Evolutionary conservation across 2,329 filamentous ascomycete species (phyloP), one percentile per base, ranked within the genome.

Genomic region (Botrytis galanthina): DNA sequence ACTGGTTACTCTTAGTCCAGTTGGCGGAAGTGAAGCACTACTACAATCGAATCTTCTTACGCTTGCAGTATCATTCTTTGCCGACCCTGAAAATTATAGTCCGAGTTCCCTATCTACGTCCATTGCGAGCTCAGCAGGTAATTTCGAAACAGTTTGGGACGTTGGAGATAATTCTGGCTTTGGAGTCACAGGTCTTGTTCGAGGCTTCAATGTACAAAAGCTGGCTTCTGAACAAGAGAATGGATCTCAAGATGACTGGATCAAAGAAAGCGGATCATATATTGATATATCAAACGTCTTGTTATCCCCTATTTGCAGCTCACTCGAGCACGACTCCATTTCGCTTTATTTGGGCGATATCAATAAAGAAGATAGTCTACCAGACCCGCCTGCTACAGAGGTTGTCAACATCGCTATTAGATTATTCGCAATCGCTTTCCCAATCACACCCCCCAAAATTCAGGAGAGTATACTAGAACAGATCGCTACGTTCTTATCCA

Each of bases 401-500:
- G 95, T 97, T 39, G 93, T 98, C 75, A 97, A 99, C 80, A 90
- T 95, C 79, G 95, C 96, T 0, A 97, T 99, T 73, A 92, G 96
- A 75, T 85, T 98, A 0, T 99, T 99, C 81, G 94, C 95, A 2
- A 93, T 97, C 71, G 93, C 94, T 57, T 91, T 99, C 73, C 95
- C 96, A 4, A 85, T 98, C 16, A 97, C 97, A 63, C 92, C 93
- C 0, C 87, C 93, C 6, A 97, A 95, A 80, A 93, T 99, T 4
- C 96, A 99, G 80, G 96, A 99, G 82, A 98, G 95, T 80, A 93
- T 97, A 66, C 85, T 99, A 16, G 96, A 99, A 82, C 96, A 99
- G 80, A 91, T 98, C 66, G 92, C 93, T 26, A 96, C 93, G 0
- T 97, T 97, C 79, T 86, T 96, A n/a, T 92, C 93, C 0, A 92